These are phyloP conservation scores for Candida wancherniae DNA, from an alignment of 805 yeast genomes.

Conservation along the genomic window DNA sequence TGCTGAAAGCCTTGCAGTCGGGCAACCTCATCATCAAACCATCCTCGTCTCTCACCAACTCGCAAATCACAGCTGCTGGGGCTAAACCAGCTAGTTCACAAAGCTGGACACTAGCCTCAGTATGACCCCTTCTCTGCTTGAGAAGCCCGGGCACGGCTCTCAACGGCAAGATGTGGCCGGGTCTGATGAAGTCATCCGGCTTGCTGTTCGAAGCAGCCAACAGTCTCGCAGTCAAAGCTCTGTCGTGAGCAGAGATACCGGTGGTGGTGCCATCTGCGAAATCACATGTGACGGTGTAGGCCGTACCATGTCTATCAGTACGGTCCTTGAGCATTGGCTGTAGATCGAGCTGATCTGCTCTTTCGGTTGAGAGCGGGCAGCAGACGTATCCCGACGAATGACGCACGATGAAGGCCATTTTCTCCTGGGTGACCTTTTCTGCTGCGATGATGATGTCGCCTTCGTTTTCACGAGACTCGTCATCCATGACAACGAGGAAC, in stretches of 20 bases:
- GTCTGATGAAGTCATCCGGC: conserved; percentile 71
- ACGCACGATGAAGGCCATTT: conserved; percentile 92
- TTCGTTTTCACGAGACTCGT: conserved; percentile 93
- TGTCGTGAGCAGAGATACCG: conserved; percentile 92
- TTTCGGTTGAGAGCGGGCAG: conserved; percentile 71
- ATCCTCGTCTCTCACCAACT: conserved; percentile 86
- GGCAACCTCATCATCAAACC: conserved; percentile 93
- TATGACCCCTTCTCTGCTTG: conserved; percentile 82
- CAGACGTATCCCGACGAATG: conserved; percentile 90
- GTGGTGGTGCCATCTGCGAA: conserved; percentile 87
- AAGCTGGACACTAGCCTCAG: conserved; percentile 94
- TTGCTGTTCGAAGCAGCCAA: conserved; percentile 58
- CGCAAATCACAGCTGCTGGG: conserved; percentile 92
- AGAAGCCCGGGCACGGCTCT: conserved; percentile 87
- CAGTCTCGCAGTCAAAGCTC: conserved; percentile 74
- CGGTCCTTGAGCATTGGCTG: conserved; percentile 65
- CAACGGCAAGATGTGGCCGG: conserved; percentile 92
- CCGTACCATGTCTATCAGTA: conserved; percentile 89
- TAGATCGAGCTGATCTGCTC: conserved; percentile 76
- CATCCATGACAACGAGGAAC: conserved; percentile 94
- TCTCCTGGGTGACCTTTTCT: conserved; percentile 64
- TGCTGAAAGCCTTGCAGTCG: conserved; percentile 72
- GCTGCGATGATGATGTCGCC: conserved; percentile 98
- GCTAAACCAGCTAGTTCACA: conserved; percentile 69
- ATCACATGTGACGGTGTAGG: conserved; percentile 92